A percentile compares a stretch with the other conserved stretches of the same genome.
Evolutionary conservation across 345 rosid species (phyloP).

Genomic region (Populus deltoides): DNA sequence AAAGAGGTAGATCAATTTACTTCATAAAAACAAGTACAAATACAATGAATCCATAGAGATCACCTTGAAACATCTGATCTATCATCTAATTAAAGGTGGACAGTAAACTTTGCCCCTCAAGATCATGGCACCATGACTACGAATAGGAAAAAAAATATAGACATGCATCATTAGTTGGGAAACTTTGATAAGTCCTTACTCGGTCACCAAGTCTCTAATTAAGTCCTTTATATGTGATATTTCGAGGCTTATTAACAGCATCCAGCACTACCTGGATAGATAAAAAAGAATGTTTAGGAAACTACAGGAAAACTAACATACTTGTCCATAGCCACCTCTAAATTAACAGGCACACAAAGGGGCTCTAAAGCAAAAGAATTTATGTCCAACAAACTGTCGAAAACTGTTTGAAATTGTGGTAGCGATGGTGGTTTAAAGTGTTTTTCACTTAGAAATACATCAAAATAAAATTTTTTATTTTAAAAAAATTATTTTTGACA

Average conservation of each 20-base stretch:
- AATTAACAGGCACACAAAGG: neutral
- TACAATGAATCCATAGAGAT: neutral
- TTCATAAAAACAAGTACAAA: neutral
- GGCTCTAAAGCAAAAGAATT: neutral
- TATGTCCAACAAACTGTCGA: neutral
- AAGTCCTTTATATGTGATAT: constrained; percentile 74
- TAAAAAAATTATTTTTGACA: too few species aligned
- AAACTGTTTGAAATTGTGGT: neutral
- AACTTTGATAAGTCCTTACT: constrained; percentile 45
- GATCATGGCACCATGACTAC: neutral
- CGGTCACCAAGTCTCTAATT: constrained; percentile 75
- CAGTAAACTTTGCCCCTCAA: neutral
- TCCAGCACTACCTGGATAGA: constrained; percentile 78
- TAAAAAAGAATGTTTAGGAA: neutral
- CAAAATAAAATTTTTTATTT: too few species aligned
- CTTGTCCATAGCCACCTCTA: neutral
- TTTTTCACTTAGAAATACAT: too few species aligned
- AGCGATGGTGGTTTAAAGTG: too few species aligned
- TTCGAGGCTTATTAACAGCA: constrained; percentile 83
- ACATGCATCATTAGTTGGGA: neutral
- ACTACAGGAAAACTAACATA: neutral
- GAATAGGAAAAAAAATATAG: neutral
- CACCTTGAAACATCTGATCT: neutral
- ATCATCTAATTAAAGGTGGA: neutral
- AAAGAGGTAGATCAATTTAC: neutral